These are phyloP conservation scores for Austroboletus festivus DNA, from an alignment of 768 basidiomycete genomes.

Conservation along the genomic window DNA sequence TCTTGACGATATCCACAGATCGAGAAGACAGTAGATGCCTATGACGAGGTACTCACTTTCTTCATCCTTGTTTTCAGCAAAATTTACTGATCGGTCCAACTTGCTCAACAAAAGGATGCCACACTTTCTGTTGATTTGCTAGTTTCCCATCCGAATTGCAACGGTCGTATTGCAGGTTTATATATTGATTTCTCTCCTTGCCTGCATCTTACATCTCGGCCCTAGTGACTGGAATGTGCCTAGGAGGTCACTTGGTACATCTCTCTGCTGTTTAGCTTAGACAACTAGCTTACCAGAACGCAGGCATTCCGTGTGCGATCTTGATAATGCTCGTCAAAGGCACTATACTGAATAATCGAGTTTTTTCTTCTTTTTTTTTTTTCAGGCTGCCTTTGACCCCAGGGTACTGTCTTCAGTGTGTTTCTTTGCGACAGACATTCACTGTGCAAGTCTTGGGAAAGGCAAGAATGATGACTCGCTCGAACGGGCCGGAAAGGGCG, in stretches of 20 bases:
- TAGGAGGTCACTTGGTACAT: constrained; percentile 79
- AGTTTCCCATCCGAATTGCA: constrained; percentile 72
- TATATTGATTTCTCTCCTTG: background rate
- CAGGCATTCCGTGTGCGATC: constrained; percentile 51
- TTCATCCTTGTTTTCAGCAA: background rate
- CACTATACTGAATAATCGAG: background rate
- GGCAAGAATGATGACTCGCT: constrained; percentile 84
- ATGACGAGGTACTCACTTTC: constrained; percentile 65
- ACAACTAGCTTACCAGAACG: background rate
- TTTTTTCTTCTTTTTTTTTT: too few relatives aligned
- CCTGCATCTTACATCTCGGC: constrained; percentile 7
- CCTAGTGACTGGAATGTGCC: constrained; percentile 92
- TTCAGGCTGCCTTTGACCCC: constrained; percentile 82
- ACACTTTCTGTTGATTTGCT: constrained; percentile 76
- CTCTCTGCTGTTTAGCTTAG: background rate
- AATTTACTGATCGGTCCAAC: constrained; percentile 1
- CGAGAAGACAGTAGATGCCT: constrained; percentile 83
- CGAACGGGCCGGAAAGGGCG: constrained; percentile 66
- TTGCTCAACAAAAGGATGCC: constrained; percentile 55
- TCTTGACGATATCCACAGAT: constrained; percentile 47
- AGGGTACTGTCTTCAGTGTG: constrained; percentile 83
- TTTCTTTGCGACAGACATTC: constrained; percentile 95
- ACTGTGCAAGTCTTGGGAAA: constrained; percentile 81
- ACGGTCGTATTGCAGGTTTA: constrained; percentile 83
- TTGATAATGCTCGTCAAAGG: background rate